Base-by-base conservation (phyloP, 2,329 filamentous ascomycete species). In the Fusarium phyllophilum region DNA sequence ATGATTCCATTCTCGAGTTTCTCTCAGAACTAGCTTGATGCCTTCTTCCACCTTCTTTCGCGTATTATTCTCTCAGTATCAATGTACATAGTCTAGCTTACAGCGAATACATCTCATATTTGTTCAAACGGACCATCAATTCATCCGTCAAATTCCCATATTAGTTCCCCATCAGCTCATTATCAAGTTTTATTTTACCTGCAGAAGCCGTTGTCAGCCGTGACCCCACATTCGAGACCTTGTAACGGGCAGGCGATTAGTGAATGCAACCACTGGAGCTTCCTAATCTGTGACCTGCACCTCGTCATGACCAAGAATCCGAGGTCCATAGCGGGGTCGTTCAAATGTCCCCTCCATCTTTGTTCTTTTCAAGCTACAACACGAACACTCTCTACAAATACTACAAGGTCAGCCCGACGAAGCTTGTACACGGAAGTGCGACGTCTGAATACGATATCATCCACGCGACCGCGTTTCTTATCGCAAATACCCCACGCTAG, bases 1-100 rank as follows among this genome's bases (percentile, higher is more conserved):
- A 83, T 46, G 66, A 77, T 15, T 70, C 78, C 15, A 85, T 85
- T 13, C 74, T 82, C 4, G 79, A 84, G 57, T 86, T 85, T 55
- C 70, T 85, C 33, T 70, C 75, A 1, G 74, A 74, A 36, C 51
- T 61, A 36, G 8, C 10, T 41, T 34, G n/a, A 39, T 36, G 34
- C 26, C 14, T 36, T 22, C 2, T 12, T 52, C 8, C 10, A 22
- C 20, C 3, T 68, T 66, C 24, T 33, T 57, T 34, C 31, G 31
- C 31, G 12, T 51, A 51, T 11, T 20, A 12, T 68, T 70, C 18
- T 38, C 52, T 49, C 22, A 17, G 20, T 13, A 20, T 58, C 8
- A 14, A n/a, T 24, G 20, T 59, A 48, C 44, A 57, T 70, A 70
- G n/a, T 36, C 31, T 26, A 52, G 39, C 44, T 24, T 41, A 26